Evolutionary conservation across 805 yeast genomes (phyloP), one percentile per base, ranked within the genome.

Genomic region (Suhomyces kilbournensis): DNA sequence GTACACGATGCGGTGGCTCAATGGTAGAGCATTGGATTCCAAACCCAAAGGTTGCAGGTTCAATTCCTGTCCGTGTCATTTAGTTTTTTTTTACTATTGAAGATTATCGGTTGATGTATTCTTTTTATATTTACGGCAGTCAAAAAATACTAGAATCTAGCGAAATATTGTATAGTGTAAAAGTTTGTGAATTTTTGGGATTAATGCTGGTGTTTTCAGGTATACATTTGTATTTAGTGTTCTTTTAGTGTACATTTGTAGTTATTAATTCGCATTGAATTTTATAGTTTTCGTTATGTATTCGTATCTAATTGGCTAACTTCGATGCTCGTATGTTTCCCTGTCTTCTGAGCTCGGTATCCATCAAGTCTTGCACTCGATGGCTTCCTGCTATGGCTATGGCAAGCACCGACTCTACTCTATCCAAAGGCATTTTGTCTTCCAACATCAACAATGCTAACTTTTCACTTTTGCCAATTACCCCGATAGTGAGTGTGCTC

Each of bases 341-440:
- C 58, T 86, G 90, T 54, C 75, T 78, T 61, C 97, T 82, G 4
- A 94, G 87, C 64, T 87, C 90, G 46, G 78, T 77, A 62, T 93
- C 97, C 97, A 93, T 90, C 50, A 89, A 70, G 40, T 88, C 90
- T 65, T 91, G 82, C 10, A 93, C 74, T 60, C 88, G 77, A 62
- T 88, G 93, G 51, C 93, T 83, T 8, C 98, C 99, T 17, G 92
- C 88, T 46, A 92, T 82, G 2, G 94, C 96, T 47, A 91, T 79
- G 8, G 88, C 89, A 60, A 94, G 69, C 5, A 90, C 83, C 22
- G 83, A 75, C 61, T 89, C 96, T 53, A 94, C 68, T 52, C 82
- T 77, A 64, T 92, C 98, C 58, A 92, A 69, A 0, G 97, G 93
- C 66, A 94, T 78, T 65, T 86, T 86, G 61, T 89, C 90, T 63